phyloP scores from a whole-genome alignment of 192 early-diverging fungal genomes.

The Gigaspora rosea region DNA sequence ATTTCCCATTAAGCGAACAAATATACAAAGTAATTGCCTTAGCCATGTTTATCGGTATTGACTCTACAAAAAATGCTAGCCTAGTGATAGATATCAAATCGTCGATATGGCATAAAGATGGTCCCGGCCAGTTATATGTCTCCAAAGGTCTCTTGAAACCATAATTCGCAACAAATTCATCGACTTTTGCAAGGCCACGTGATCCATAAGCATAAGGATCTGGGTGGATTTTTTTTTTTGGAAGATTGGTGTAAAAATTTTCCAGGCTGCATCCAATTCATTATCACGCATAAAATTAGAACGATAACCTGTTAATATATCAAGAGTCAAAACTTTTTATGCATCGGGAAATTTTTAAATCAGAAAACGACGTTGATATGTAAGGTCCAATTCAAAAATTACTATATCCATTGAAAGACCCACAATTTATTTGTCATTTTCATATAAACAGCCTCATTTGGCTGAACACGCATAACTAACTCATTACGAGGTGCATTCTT shows the following conservation, averaged over 20 bases:
- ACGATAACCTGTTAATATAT: conserved; percentile 88
- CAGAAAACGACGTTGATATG: conserved; percentile 89
- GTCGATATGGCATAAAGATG: too few species aligned
- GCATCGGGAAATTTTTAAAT: conserved; percentile 92
- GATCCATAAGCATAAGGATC: conserved; percentile 79
- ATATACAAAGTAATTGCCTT: too few species aligned
- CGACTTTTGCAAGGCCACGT: conserved; percentile 77
- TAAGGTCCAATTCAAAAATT: conserved; percentile 68
- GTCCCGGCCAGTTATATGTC: conserved; percentile 53
- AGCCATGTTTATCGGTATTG: too few species aligned
- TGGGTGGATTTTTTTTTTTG: conserved; percentile 59
- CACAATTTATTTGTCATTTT: conserved; percentile 58
- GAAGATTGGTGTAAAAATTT: conserved; percentile 91
- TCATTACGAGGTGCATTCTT: conserved; percentile 84
- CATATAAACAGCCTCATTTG: conserved; percentile 94
- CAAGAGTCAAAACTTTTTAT: conserved; percentile 93
- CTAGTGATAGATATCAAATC: too few species aligned
- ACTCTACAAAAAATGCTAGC: too few species aligned
- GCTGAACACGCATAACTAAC: conserved; percentile 93
- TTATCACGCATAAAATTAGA: conserved; percentile 89
- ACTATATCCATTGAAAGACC: too few species aligned
- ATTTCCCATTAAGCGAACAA: too few species aligned
- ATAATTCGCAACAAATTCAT: conserved; percentile 72
- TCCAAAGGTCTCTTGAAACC: conserved; percentile 44
- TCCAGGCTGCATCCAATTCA: conserved; percentile 96